Base-by-base conservation (phyloP, 192 early-diverging fungal genomes). In the Mortierella claussenii region DNA sequence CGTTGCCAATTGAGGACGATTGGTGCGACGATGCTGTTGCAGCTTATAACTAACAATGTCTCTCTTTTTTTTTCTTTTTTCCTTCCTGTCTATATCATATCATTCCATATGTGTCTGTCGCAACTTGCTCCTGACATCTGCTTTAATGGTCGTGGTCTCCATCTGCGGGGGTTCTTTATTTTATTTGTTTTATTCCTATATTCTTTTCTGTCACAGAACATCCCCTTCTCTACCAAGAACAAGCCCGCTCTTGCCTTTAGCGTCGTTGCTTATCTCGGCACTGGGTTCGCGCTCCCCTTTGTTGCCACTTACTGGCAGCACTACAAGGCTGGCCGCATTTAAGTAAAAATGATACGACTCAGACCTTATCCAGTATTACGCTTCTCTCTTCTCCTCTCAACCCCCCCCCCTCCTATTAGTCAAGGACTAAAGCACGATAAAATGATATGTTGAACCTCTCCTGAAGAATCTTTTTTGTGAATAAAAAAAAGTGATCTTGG, bases 171-270 rank as follows among this genome's bases (percentile, higher is more conserved):
- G n/a, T n/a, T n/a, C n/a, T 36, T 15, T 26, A 24, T 8, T 27
- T 27, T 48, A 31, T 24, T 54, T 50, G 26, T 40, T 13, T 40
- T 40, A 40, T 13, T 40, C 7, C 13, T 40, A 13, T 23, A 9
- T 23, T 27, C 31, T 34, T 6, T 27, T 32, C 42, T 48, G 8
- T 30, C 61, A 13, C 67, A 88, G 86, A 84, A 88, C 79, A 55
- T 88, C 68, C 86, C 86, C 55, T 88, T 88, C 78, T 75, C 65
- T 21, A 88, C 86, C 69, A 85, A 81, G 65, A 88, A 85, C 81
- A 84, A 81, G 65, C 70, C 79, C 59, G 83, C 58, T 62, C 81
- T 88, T 80, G 84, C 81, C 58, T 53, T 85, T 45, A 78, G 71
- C 47, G 84, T 88, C 68, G 55, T 51, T 31, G 55, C 82, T 30